phyloP scores from a whole-genome alignment of 768 basidiomycete species.

The Rossbeevera mucosa region DNA sequence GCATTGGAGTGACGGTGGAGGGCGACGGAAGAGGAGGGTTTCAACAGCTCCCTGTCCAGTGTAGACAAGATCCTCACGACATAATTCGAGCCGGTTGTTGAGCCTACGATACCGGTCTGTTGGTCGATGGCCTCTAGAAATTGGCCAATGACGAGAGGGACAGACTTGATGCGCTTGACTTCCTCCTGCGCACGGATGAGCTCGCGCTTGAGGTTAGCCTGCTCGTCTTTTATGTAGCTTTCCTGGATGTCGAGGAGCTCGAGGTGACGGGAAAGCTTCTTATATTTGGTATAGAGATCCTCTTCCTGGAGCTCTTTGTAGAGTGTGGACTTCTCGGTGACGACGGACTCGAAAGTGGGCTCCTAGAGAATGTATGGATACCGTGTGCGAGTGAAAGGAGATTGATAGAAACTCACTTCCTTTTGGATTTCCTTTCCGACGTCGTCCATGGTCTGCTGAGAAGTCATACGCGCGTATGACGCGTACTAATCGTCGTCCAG shows the following conservation, averaged over 20 bases:
- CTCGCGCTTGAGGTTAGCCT: constrained; percentile 95
- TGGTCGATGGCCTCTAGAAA: constrained; percentile 99
- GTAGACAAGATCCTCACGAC: constrained; percentile 97
- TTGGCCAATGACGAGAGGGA: constrained; percentile 98
- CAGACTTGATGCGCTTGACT: constrained; percentile 98
- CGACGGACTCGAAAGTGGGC: constrained; percentile 82
- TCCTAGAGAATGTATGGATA: constrained; percentile 47
- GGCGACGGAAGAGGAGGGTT: constrained; percentile 97
- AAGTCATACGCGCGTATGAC: constrained; percentile 18
- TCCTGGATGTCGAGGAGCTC: constrained; percentile 94
- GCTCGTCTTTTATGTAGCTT: constrained; percentile 98
- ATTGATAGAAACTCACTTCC: constrained; percentile 49
- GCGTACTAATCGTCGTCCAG: constrained; percentile 25
- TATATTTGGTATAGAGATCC: constrained; percentile 96
- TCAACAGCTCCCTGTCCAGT: constrained; percentile 92
- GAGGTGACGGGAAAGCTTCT: constrained; percentile 89
- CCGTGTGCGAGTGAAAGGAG: background rate
- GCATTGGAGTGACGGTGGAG: constrained; percentile 98
- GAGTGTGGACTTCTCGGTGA: constrained; percentile 84
- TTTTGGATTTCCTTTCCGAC: constrained; percentile 81
- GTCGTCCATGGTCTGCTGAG: constrained; percentile 65
- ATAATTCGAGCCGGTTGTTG: constrained; percentile 96
- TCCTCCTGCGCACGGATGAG: constrained; percentile 98
- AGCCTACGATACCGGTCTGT: constrained; percentile 93
- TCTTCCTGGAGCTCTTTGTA: constrained; percentile 84